A percentile compares a stretch with the other conserved stretches of the same genome.
Conservation (phyloP, 2,329 filamentous ascomycete species). For the Massarina eburnea region DNA sequence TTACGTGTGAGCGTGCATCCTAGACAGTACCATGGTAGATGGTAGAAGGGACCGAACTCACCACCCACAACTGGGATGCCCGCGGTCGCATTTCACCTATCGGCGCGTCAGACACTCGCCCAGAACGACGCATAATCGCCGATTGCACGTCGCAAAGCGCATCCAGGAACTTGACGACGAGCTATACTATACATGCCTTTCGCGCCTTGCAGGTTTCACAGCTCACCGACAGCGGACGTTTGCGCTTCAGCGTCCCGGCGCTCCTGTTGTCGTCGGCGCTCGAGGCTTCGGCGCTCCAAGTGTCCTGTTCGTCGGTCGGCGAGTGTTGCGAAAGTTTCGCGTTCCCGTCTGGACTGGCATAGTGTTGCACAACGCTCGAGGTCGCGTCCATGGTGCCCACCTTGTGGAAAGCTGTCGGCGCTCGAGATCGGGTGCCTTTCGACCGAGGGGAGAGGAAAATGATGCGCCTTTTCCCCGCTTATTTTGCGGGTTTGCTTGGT, state of each 20-base stretch:
- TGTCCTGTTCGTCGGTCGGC: constrained; percentile 32
- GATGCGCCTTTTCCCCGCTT: constrained; percentile 13
- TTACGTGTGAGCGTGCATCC: too few relatives aligned
- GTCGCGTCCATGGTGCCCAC: constrained; percentile 32
- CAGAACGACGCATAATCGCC: too few relatives aligned
- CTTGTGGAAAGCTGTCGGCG: constrained; percentile 12
- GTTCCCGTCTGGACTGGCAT: constrained; percentile 33
- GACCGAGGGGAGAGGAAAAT: constrained; percentile 19
- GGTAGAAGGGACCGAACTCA: too few relatives aligned
- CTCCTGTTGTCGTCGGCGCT: constrained; percentile 43
- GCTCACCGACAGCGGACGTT: constrained; percentile 55
- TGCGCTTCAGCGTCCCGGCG: constrained; percentile 49
- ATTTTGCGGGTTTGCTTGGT: constrained; percentile 16
- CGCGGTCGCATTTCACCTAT: constrained; percentile 64
- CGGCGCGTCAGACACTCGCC: background rate
- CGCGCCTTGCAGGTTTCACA: constrained; percentile 79
- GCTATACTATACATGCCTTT: constrained; percentile 51
- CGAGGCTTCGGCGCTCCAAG: constrained; percentile 43
- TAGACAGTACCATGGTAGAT: too few relatives aligned
- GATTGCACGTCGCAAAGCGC: background rate
- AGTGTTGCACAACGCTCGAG: constrained; percentile 24
- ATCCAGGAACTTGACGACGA: background rate
- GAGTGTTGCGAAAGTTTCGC: constrained; percentile 38
- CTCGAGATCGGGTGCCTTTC: constrained; percentile 11
- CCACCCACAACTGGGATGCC: constrained; percentile 75